Percentiles rank a stretch among this genome's conserved stretches.
Evolutionary conservation across 108 stramenopile genomes (phyloP).

Genomic region (Fragilaria radians): DNA sequence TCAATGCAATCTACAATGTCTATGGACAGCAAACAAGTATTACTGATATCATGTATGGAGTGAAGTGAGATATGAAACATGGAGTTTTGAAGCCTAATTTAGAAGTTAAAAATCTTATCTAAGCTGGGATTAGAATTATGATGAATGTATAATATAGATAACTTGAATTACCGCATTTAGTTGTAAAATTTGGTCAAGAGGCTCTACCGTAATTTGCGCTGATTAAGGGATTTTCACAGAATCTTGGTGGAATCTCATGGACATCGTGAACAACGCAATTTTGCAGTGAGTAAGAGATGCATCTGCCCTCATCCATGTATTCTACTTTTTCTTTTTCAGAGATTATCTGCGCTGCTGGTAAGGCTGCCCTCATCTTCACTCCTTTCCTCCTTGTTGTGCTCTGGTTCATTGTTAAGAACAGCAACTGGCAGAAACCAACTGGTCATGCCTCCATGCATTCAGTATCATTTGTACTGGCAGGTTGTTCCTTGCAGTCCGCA

Average conservation of each 20-base stretch:
- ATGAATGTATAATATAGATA: too few relatives aligned
- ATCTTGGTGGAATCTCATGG: background rate
- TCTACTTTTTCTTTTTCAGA: background rate
- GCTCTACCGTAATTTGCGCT: slow-evolving; percentile 1
- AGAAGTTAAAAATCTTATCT: too few relatives aligned
- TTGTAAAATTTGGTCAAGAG: too few relatives aligned
- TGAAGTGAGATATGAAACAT: too few relatives aligned
- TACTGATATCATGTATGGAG: too few relatives aligned
- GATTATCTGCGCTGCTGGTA: background rate
- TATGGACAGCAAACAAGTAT: too few relatives aligned
- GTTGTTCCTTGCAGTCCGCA: background rate
- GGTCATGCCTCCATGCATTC: slow-evolving; percentile 8
- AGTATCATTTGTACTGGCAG: background rate
- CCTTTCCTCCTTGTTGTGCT: background rate
- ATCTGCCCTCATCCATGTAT: background rate
- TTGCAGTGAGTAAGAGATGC: slow-evolving; percentile 1
- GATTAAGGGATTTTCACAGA: background rate
- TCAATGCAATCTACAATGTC: too few relatives aligned
- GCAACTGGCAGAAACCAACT: slow-evolving; percentile 5
- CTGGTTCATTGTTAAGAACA: background rate
- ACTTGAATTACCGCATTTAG: too few relatives aligned
- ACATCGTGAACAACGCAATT: background rate
- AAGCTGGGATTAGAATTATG: too few relatives aligned
- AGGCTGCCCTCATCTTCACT: background rate
- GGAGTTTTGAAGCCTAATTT: too few relatives aligned